These are phyloP conservation scores for Elongisporangium senticosum DNA, from an alignment of 352 stramenopile species.

Conservation along the genomic window DNA sequence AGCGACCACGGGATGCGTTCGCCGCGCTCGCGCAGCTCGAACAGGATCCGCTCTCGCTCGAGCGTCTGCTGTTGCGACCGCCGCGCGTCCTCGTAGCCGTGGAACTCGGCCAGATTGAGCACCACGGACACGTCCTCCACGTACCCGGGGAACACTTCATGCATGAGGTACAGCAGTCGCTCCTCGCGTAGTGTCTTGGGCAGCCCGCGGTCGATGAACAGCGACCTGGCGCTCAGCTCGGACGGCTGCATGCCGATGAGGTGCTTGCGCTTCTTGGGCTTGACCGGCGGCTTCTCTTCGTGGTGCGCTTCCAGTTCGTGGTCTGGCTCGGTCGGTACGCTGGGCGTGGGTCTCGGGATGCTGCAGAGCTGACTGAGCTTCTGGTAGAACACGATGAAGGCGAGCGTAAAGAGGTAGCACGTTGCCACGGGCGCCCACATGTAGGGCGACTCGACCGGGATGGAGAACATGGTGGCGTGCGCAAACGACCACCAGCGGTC, in stretches of 20 bases:
- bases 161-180: conserved; percentile 66
- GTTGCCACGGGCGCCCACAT: conserved; percentile 70
- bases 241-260: conserved; percentile 82
- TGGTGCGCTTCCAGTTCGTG: conserved; percentile 1
- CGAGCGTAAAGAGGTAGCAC: conserved; percentile 72
- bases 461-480: conserved; percentile 72
- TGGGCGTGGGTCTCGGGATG: conserved; percentile 31
- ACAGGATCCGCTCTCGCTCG: conserved; percentile 53
- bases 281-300: background rate
- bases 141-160: conserved; percentile 80
- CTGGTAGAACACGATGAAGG: conserved; percentile 68
- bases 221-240: conserved; percentile 56
- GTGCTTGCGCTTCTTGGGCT: conserved; percentile 23
- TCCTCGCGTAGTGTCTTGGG: conserved; percentile 73
- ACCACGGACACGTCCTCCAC: conserved; percentile 78
- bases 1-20: conserved; percentile 61
- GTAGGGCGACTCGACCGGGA: conserved; percentile 72
- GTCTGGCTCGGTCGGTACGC: conserved; percentile 3
- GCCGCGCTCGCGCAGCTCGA: conserved; percentile 26
- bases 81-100: conserved; percentile 46
- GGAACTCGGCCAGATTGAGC: conserved; percentile 76
- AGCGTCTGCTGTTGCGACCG: conserved; percentile 43
- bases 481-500: conserved; percentile 74
- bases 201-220: conserved; percentile 76
- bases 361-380: conserved; percentile 56